These are phyloP conservation scores for Neofusicoccum parvum DNA, from an alignment of 2,329 filamentous ascomycete genomes.

Conservation along the genomic window DNA sequence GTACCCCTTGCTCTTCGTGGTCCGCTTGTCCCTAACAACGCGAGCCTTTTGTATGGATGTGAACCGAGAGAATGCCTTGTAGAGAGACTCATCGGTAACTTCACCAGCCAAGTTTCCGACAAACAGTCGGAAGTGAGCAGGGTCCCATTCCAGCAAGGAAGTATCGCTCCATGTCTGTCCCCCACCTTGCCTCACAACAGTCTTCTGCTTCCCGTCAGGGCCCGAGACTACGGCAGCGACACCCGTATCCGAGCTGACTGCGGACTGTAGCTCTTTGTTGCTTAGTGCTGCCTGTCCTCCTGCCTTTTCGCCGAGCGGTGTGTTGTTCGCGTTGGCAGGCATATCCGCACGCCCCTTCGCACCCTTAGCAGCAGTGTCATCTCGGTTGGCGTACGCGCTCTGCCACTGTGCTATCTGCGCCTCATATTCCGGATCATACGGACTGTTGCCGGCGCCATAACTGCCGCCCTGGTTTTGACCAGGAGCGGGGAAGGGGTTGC, in stretches of 20 bases:
- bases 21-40: slow-evolving; percentile 92
- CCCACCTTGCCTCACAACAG: slow-evolving; percentile 83
- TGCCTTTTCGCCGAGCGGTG: slow-evolving; percentile 41
- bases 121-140: slow-evolving; percentile 89
- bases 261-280: slow-evolving; percentile 37
- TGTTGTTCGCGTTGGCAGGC: slow-evolving; percentile 49
- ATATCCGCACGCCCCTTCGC: slow-evolving; percentile 38
- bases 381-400: slow-evolving; percentile 76
- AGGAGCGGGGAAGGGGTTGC: slow-evolving; percentile 77
- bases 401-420: slow-evolving; percentile 95
- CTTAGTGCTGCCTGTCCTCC: slow-evolving; percentile 39
- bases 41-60: slow-evolving; percentile 87
- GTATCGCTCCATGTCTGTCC: slow-evolving; percentile 92
- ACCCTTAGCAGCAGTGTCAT: slow-evolving; percentile 50
- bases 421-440: slow-evolving; percentile 76
- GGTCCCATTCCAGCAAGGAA: slow-evolving; percentile 91
- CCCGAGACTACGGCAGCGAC: slow-evolving; percentile 45
- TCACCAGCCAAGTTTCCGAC: slow-evolving; percentile 96
- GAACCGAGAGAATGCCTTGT: slow-evolving; percentile 92
- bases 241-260: slow-evolving; percentile 48
- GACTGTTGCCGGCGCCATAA: slow-evolving; percentile 39
- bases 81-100: slow-evolving; percentile 91
- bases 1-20: slow-evolving; percentile 93
- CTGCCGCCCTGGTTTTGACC: slow-evolving; percentile 42
- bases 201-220: slow-evolving; percentile 68